phyloP scores from a whole-genome alignment of 257 asterid genomes.

The Solanum clarkiae region DNA sequence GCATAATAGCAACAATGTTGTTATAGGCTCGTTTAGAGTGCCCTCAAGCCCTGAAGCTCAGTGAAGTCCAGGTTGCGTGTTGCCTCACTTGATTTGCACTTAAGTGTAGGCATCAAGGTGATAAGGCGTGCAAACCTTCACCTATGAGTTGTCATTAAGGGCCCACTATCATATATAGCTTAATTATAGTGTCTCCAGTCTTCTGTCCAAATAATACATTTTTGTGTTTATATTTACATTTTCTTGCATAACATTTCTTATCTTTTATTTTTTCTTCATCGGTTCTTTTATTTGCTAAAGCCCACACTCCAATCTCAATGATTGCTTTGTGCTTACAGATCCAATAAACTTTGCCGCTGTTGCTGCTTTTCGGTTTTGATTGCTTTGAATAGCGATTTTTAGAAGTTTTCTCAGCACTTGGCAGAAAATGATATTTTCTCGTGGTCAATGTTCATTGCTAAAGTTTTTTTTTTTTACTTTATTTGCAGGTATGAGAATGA shows the following conservation, averaged over 20 bases:
- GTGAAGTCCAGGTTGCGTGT: background rate
- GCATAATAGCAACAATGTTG: background rate
- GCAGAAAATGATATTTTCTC: background rate
- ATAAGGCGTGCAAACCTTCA: background rate
- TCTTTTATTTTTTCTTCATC: background rate
- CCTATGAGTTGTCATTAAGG: background rate
- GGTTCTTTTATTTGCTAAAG: background rate
- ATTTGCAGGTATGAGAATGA: constrained; percentile 84
- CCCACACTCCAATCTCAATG: background rate
- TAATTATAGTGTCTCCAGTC: background rate
- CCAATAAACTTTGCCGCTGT: background rate
- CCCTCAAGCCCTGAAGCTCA: background rate
- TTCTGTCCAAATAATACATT: background rate
- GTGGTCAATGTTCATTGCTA: background rate
- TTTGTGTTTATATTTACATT: background rate
- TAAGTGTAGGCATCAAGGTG: background rate
- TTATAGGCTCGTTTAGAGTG: background rate
- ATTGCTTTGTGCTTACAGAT: background rate
- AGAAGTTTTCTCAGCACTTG: background rate
- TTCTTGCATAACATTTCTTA: background rate
- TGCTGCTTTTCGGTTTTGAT: background rate
- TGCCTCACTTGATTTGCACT: background rate
- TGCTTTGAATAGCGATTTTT: background rate
- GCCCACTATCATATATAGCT: background rate
- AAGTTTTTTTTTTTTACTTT: background rate